Evolutionary conservation across 257 asterid genomes (phyloP), one percentile per base, ranked within the genome.

Genomic region (Knoxia roxburghii): DNA sequence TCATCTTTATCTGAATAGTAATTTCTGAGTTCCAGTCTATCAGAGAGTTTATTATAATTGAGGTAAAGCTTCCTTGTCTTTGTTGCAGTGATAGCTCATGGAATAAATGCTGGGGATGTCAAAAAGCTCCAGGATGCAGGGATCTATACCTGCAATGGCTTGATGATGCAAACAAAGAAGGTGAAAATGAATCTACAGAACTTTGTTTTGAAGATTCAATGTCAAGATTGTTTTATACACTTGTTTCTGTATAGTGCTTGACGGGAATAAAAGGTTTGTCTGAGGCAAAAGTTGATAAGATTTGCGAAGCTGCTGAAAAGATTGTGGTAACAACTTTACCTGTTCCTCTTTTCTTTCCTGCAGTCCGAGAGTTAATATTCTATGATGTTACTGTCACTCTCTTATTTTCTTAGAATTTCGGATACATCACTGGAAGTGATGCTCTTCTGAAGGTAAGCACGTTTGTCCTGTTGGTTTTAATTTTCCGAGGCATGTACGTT

Each of bases 91-190:
- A 90, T 84, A 7, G n/a, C 89, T 69, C 96, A 90, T 80, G 99
- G 99, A 74, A 94, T 94, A 68, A 94, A 94, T 65, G 99, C 97
- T 72, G 99, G 99, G 74, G 99, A 94, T 59, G 96, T 94, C 78
- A 94, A 94, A 90, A 94, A 90, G 85, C 87, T 94, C 70, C 97
- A 94, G 79, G 99, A 94, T 77, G 99, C 97, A 56, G 99, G 97
- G 49, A 94, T 94, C 79, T 78, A 84, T 68, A 90, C 97, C 35
- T 90, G 99, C 83, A 94, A 88, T 79, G 97, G 97, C 72, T 72
- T 94, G 79, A 88, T 94, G 97, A 94, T 94, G 99, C 97, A 94
- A 80, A 90, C 99, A 20, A 90, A 90, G 85, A 93, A 93, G 96
- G 97, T 90, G 67, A 61, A 51, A 37, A 66, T 37, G 1, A 52